Conservation (phyloP, 192 early-diverging fungal genomes). For the Dimargaris cristalligena region DNA sequence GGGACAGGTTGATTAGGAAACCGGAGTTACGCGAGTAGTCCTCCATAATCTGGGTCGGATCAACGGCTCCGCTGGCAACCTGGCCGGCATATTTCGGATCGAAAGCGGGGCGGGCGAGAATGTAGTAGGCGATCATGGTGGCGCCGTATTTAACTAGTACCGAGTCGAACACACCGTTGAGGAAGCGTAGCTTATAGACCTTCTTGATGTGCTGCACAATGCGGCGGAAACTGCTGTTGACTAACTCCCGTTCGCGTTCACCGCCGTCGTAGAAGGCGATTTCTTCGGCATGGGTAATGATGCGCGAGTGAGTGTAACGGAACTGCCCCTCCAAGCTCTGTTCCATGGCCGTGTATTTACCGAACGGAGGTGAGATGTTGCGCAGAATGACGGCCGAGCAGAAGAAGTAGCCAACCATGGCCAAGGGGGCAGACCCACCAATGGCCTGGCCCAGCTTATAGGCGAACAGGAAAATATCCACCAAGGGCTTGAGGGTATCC, state of each 20-base stretch:
- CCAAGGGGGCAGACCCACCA: constrained; percentile 71
- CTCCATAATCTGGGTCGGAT: constrained; percentile 25
- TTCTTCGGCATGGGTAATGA: constrained; percentile 94
- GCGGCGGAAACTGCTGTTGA: constrained; percentile 58
- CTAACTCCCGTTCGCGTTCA: constrained; percentile 61
- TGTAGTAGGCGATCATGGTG: constrained; percentile 51
- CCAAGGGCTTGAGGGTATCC: constrained; percentile 85
- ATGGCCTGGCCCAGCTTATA: constrained; percentile 69
- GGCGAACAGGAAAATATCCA: constrained; percentile 90
- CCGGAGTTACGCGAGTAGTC: constrained; percentile 66
- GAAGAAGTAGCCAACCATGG: constrained; percentile 62
- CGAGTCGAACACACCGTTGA: constrained; percentile 91
- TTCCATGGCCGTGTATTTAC: constrained; percentile 85
- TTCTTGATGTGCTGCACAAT: constrained; percentile 77
- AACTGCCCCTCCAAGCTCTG: constrained; percentile 88
- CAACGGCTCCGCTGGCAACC: constrained; percentile 11
- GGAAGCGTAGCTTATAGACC: constrained; percentile 69
- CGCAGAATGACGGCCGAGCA: constrained; percentile 60
- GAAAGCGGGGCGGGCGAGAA: constrained; percentile 83
- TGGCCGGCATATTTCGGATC: constrained; percentile 25
- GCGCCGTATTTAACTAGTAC: constrained; percentile 98
- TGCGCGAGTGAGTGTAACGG: constrained; percentile 80
- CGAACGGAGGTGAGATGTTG: constrained; percentile 83
- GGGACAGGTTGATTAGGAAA: constrained; percentile 54
- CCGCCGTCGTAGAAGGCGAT: constrained; percentile 82